Evolutionary conservation across 805 yeast species (phyloP).

Genomic region (Lachancea fermentati): DNA sequence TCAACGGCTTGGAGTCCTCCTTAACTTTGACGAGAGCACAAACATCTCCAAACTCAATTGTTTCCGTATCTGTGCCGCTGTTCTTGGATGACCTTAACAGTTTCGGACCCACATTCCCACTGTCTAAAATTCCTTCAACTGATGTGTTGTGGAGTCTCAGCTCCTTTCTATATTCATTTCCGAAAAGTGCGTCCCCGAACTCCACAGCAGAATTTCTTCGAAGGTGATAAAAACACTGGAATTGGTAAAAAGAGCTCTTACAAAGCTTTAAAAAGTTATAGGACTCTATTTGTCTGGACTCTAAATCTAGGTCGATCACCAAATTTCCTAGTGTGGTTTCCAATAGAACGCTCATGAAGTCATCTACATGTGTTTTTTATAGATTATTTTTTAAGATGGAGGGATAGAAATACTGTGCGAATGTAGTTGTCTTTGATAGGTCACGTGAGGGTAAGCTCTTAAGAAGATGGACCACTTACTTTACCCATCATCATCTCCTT

Average conservation of each 20-base stretch:
- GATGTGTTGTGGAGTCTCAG: slow-evolving; percentile 15
- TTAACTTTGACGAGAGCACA: slow-evolving; percentile 18
- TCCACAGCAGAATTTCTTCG: slow-evolving; percentile 36
- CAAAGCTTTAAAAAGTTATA: slow-evolving; percentile 51
- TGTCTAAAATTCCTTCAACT: slow-evolving; percentile 23
- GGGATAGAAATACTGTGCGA: slow-evolving; percentile 39
- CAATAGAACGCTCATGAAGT: slow-evolving; percentile 35
- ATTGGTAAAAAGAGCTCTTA: slow-evolving; percentile 45
- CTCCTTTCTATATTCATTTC: slow-evolving; percentile 18
- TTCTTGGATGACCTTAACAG: slow-evolving; percentile 11
- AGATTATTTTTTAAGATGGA: too few relatives aligned
- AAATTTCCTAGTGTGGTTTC: slow-evolving; percentile 42
- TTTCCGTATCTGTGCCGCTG: not conserved
- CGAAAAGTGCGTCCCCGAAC: slow-evolving; percentile 41
- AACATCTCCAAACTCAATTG: slow-evolving; percentile 4
- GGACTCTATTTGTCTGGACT: slow-evolving; percentile 36
- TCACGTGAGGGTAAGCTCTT: not conserved
- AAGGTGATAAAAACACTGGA: slow-evolving; percentile 44
- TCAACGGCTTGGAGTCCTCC: slow-evolving; percentile 22
- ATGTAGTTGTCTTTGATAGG: slow-evolving; percentile 13
- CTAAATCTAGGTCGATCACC: slow-evolving; percentile 42
- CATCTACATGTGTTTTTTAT: too few relatives aligned
- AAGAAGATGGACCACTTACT: slow-evolving; percentile 36
- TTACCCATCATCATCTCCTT: slow-evolving; percentile 65
- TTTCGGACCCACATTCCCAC: slow-evolving; percentile 26